Percentiles rank a stretch among this genome's conserved stretches.
These are phyloP conservation scores for Rhododendron kiyosumense DNA, from an alignment of 148 eudicot genomes.

Conservation along the genomic window DNA sequence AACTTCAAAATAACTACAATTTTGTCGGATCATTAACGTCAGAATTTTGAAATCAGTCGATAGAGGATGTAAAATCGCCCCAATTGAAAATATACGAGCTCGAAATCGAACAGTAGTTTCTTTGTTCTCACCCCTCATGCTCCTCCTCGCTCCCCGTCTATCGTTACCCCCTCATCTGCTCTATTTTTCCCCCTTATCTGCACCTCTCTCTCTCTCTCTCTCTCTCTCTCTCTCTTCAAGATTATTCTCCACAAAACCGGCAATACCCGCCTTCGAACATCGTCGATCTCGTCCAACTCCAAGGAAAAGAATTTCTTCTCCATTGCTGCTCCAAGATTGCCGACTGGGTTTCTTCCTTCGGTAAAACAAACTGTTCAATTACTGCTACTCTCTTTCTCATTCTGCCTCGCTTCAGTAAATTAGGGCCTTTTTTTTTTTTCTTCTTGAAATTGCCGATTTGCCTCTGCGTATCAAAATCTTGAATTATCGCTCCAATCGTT, in stretches of 20 bases:
- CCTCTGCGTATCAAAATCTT: not conserved
- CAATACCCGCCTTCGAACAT: not conserved
- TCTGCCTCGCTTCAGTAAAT: not conserved
- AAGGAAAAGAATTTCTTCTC: not conserved
- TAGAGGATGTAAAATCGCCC: no score
- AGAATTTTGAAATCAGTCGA: no score
- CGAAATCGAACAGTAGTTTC: no score
- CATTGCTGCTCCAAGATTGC: not conserved
- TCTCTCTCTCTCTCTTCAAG: not conserved
- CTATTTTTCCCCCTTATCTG: no score
- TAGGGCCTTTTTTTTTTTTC: not conserved
- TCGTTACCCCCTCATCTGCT: no score
- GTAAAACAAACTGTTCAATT: not conserved
- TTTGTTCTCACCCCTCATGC: no score
- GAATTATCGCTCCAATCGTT: not conserved
- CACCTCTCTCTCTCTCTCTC: not conserved
- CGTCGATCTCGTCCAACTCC: not conserved
- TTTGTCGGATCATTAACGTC: no score
- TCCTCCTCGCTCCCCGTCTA: no score
- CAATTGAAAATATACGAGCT: no score
- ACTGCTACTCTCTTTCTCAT: not conserved
- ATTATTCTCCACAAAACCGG: not conserved
- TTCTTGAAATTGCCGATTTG: not conserved
- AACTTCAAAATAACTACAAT: rapidly evolving
- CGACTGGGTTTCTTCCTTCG: not conserved